Evolutionary conservation across 148 eudicot genomes (phyloP), one percentile per base, ranked within the genome.

Genomic region (Silene uniflora): DNA sequence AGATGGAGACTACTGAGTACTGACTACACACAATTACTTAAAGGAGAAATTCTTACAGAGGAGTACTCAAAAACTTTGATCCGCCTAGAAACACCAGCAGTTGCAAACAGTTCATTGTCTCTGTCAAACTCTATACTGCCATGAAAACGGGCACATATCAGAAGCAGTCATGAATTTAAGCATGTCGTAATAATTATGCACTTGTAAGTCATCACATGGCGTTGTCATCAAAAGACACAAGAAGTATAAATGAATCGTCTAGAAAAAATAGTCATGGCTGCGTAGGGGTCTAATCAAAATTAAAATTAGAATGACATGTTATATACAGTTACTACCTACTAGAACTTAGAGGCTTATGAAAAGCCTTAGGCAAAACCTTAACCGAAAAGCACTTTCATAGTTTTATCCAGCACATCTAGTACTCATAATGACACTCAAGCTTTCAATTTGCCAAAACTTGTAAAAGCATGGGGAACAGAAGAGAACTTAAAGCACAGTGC

Each of bases 41-140:
- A 54, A 55, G 62, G 21, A 54, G 3, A 76, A 59, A 54, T 62
- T 42, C 91, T 82, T 87, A 96, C 98, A 68, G 98, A 86, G 62
- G 90, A 75, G 75, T 89, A 91, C 75, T 96, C 98, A 71, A 90
- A 96, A 73, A 96, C 84, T 84, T 96, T 96, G 80, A 96, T 92
- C 42, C 94, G 85, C 81, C 89, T 88, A 72, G 98, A 95, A 73
- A 91, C 99, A 72, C 99, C 99, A 62, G 97, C 99, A 67, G 97
- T 96, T 65, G 99, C 98, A 85, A 96, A 96, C 64, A 96, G 76
- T 75, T 92, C 97, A 75, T 89, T 87, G 81, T 96, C 98, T 78
- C 99, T 82, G 83, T 96, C 93, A 81, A 96, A 96, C 74, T 96
- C 99, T 85, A 96, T 92, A 84, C 99, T 96, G 98, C 85, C 83